Evolutionary conservation across 352 stramenopile genomes (phyloP).

Genomic region (Phytophthora megakarya): DNA sequence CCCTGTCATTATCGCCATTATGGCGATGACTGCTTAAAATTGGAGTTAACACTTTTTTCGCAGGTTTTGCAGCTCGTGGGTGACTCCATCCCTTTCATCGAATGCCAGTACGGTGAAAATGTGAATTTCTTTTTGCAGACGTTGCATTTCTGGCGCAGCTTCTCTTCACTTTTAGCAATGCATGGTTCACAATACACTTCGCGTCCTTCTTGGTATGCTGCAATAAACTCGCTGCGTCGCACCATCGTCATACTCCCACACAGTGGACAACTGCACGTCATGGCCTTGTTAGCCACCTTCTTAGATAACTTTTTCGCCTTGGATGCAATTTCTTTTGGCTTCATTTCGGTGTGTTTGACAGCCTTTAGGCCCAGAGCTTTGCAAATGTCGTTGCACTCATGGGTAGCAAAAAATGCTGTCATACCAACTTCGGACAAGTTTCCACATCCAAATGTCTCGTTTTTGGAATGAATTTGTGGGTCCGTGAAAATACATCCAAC

Average conservation of each 20-base stretch:
- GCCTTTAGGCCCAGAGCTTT: constrained; percentile 24
- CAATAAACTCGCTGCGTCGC: constrained; percentile 29
- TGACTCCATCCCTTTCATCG: constrained; percentile 39
- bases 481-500: constrained; percentile 51
- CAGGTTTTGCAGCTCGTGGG: constrained; percentile 35
- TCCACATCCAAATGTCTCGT: constrained; percentile 27
- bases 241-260: constrained; percentile 36
- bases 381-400: constrained; percentile 44
- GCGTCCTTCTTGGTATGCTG: constrained; percentile 11
- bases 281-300: constrained; percentile 2
- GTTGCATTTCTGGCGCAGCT: not conserved
- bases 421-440: constrained; percentile 40
- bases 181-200: constrained; percentile 36
- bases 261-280: constrained; percentile 41
- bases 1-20: no score
- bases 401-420: constrained; percentile 41
- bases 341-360: constrained; percentile 5
- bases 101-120: constrained; percentile 29
- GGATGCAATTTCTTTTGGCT: not conserved
- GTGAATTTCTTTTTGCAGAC: constrained; percentile 9
- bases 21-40: no score
- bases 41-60: constrained; percentile 11
- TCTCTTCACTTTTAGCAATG: not conserved
- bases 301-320: not conserved
- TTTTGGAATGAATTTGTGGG: constrained; percentile 48